Base-by-base conservation (phyloP, 768 basidiomycete species). In the Phanerochaete carnosa region DNA sequence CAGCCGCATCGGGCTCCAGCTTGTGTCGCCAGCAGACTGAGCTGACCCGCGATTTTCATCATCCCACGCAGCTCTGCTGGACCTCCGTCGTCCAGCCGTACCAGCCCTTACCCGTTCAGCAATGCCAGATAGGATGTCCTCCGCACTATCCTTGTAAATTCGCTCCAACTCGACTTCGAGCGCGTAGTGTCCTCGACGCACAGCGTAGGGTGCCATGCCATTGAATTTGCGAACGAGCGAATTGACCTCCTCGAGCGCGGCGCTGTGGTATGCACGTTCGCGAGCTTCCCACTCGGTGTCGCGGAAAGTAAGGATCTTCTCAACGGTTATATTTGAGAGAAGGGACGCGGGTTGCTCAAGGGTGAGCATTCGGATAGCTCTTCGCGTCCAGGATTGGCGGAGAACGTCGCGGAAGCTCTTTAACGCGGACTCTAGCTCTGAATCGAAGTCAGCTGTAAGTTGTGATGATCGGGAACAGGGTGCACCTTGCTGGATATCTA, bases 141-240 rank as follows among this genome's bases (percentile, higher is more conserved):
- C 80, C 5, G 72, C 83, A 43, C 79, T 78, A 6, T 78, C 80
- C 30, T 77, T 69, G 65, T 82, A 90, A 46, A 80, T 69, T 63
- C 72, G 78, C 60, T 78, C 78, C 12, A 94, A 75, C 74, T 94
- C 92, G 22, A 70, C 73, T 9, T 77, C 76, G 25, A 83, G 80
- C 25, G 77, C 73, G 61, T 89, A 80, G 61, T 87, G 84, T 3
- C 83, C 76, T 50, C 88, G 75, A 22, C 92, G 80, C n/a, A 89
- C 92, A 4, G 85, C 77, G 66, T 89, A 90, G 1, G 91, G 92
- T 13, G 92, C 93, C 46, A 89, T 70, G 7, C 82, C 86, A 68
- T 95, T 94, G 74, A 92, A 90, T 74, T 87, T 86, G 52, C 91
- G 80, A 28, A 94, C 86, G 5, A 89, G 77, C 2, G 83, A 77